A percentile compares a stretch with the other conserved stretches of the same genome.
Conservation (phyloP, 805 yeast genomes). For the Cyberlindnera veronae region DNA sequence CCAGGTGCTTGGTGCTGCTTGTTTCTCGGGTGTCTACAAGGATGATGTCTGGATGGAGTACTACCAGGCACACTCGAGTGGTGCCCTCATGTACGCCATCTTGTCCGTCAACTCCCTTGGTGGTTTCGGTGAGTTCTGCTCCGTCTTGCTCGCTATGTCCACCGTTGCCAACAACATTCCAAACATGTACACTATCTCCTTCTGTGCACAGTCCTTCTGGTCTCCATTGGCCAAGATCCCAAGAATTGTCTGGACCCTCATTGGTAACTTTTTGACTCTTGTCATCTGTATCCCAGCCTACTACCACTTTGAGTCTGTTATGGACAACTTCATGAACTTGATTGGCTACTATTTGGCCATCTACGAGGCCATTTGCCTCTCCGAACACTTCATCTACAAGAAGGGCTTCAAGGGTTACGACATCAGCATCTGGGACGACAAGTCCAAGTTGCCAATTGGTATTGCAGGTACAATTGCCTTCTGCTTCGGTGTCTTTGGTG, state of each 20-base stretch:
- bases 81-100: conserved; percentile 81
- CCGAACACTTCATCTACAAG: conserved; percentile 82
- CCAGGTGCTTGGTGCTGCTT: conserved; percentile 82
- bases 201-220: conserved; percentile 85
- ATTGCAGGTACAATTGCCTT: conserved; percentile 74
- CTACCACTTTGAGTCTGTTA: conserved; percentile 65
- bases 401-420: conserved; percentile 60
- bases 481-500: conserved; percentile 82
- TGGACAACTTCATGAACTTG: conserved; percentile 85
- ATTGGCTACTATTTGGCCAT: conserved; percentile 90
- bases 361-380: conserved; percentile 68
- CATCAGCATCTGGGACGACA: conserved; percentile 56
- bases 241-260: conserved; percentile 76
- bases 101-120: conserved; percentile 77
- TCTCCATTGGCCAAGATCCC: conserved; percentile 71
- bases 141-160: conserved; percentile 79
- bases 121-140: conserved; percentile 86
- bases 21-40: conserved; percentile 61
- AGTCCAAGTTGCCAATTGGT: conserved; percentile 65
- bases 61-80: conserved; percentile 55
- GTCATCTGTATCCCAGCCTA: conserved; percentile 90
- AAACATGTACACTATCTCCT: conserved; percentile 86
- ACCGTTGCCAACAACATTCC: conserved; percentile 92
- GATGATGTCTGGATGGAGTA: conserved; percentile 42
- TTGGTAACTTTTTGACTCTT: conserved; percentile 71